Base-by-base conservation (phyloP, 768 basidiomycete genomes). In the Suillus lakei region DNA sequence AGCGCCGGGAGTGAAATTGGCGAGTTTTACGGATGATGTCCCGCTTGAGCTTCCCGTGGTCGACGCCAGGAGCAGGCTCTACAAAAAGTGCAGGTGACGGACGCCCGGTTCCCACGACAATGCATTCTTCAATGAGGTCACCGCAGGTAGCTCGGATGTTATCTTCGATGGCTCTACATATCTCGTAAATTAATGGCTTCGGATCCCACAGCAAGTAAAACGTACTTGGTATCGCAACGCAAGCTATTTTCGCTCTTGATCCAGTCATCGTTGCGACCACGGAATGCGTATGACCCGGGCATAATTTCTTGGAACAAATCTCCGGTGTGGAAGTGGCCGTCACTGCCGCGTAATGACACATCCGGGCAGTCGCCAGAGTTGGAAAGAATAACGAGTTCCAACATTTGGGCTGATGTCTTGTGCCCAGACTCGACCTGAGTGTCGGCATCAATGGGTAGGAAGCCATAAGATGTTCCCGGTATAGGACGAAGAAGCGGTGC, bases 191-290 rank as follows among this genome's bases (percentile, higher is more conserved):
- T 48, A 62, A 60, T 44, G 34, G 26, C 54, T 38, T 41, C 50
- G 39, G 32, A 1, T 28, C 18, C 6, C 16, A 32, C 26, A 34
- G 39, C 59, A 34, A 44, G 8, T 10, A 50, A 9, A 36, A 80
- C 81, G 38, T 77, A 85, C 83, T 86, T 88, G 59, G 92, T 92
- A 71, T 93, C 91, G 71, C 91, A 92, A 60, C 91, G 85, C 67
- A 92, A 78, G 71, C 91, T 88, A 72, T 86, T 91, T 72, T 91
- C 89, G 44, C 88, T 88, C 79, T 93, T 93, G 75, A 93, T 93
- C 92, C 91, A 92, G 76, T 93, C 91, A 69, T 93, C 91, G 66
- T 91, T 86, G 48, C 92, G 86, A 30, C 91, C 92, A 43, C 88
- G 85, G 67, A 84, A 90, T 54, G 86, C 72, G 72, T 89, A 93